Base-by-base conservation (phyloP, 768 basidiomycete genomes). In the Coprinopsis marcescibilis region DNA sequence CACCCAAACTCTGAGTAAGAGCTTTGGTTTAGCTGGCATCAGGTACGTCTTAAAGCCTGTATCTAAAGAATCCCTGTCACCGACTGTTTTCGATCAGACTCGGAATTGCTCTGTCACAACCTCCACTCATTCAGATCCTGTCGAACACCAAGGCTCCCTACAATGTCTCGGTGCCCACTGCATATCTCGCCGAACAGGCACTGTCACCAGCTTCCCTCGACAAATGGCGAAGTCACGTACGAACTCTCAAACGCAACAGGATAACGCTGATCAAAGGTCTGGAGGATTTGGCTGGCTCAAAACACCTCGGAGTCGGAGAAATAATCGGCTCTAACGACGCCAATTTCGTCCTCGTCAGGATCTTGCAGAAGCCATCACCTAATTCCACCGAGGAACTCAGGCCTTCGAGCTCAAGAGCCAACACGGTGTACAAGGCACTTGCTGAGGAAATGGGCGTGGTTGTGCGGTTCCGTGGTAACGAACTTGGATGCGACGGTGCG, bases 131-230 rank as follows among this genome's bases (percentile, higher is more conserved):
- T 36, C 94, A 92, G 56, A 75, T 97, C 52, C 80, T 98, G 44
- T 78, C 81, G 49, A 98, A 98, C 63, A 88, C 94, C 21, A 99
- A 99, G 63, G 96, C 95, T 1, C 96, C 96, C 0, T 99, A 98
- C 71, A 97, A 96, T 64, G 81, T 99, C 54, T 94, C 93, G 13
- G 77, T 85, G 0, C 93, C 93, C 0, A 91, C 91, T 4, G 90
- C 95, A 11, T 66, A 79, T 23, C 78, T 97, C 19, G 94, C 92
- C 0, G 63, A 82, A 13, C 71, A 85, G 8, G 91, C 95, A 0
- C 77, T 97, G 24, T 78, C 87, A 0, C 74, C 81, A 2, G 57
- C 64, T 14, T 83, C 88, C 2, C 54, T 96, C 11, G 49, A 64
- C 1, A 52, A 61, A 14, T 93, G 93, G 85, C 73, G 70, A n/a